Evolutionary conservation across 768 basidiomycete species (phyloP), one percentile per base, ranked within the genome.

Genomic region (Macrocybe gigantea): DNA sequence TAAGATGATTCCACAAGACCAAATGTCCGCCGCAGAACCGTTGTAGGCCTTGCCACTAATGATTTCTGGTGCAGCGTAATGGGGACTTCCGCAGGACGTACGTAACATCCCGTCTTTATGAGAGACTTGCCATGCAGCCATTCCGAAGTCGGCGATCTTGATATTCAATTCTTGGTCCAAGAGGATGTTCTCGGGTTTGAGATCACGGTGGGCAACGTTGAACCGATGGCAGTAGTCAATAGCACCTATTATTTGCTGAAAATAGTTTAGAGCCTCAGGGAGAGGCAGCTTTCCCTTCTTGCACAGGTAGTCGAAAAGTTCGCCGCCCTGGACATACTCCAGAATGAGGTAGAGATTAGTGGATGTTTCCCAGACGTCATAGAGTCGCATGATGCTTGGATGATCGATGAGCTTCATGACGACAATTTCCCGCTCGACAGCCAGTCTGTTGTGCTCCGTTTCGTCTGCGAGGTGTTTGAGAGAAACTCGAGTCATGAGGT

Each of bases 371-470:
- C 91, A 97, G 53, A 98, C 93, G 61, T 98, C 94, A 69, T 93
- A 94, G 30, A 98, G 79, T 49, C 83, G 85, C 79, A 96, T 81
- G 54, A 98, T 82, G 64, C 95, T 93, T 2, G 93, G 93, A 61
- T 98, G 93, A 53, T 94, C 85, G 55, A 96, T 85, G 52, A 96
- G 82, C 65, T 96, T 98, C 93, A 98, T 94, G 60, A 96, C 85
- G 51, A 94, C 91, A 44, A 96, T 95, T 67, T 98, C 94, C 52
- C 93, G 80, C 64, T 95, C 89, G 51, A 96, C 82, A 41, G 85
- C 82, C 49, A 89, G 79, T 51, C 84, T 76, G 51, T 79, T 80
- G 56, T 85, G 86, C 58, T 92, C 89, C 9, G 85, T 76, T 52
- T 87, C 80, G 48, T 85, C 84, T 10, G 77, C 82, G 9, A 85